Evolutionary conservation across 257 asterid genomes (phyloP), one percentile per base, ranked within the genome.

Genomic region (Solanum pennellii): DNA sequence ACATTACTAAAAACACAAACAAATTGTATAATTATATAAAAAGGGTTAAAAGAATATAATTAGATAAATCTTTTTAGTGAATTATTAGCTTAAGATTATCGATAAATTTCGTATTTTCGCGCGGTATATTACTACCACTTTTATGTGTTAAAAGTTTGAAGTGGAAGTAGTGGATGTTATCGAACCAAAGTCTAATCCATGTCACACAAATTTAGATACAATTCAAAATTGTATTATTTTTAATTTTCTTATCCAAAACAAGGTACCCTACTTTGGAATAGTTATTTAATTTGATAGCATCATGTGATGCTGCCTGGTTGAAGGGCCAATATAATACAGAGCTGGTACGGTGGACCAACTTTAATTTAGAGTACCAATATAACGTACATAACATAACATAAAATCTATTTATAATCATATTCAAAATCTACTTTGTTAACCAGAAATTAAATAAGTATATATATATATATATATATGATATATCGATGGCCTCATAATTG

Each of bases 261-360:
- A 4, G 5, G 9, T 79, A 79, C 84, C 84, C 65, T 79, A 79
- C 68, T 18, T n/a, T 49, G 13, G 20, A 44, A 73, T 3, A 29
- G 44, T 85, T 68, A 69, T 47, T 68, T 45, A 44, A 15, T 41
- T 68, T 31, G 79, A 42, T 27, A 85, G 83, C 33, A 85, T 85
- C 87, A 85, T 66, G 87, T 85, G 87, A 85, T 85, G 83, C 45
- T 80, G 85, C 85, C 68, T 27, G 42, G 27, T 80, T 7, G 14
- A 47, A 47, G 85, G 68, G 85, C 85, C 85, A 47, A 80, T 47
- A 69, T 69, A 23, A 42, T 33, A 62, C 65, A 85, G 68, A 85
- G 62, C 68, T 20, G 39, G 59, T 16, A 27, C 7, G 15, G 79
- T 85, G 87, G 87, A 52, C 87, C 87, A 66, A 20, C 5, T 42